A percentile compares a stretch with the other conserved stretches of the same genome.
These are phyloP conservation scores for Sporothrix pseudoabietina DNA, from an alignment of 2,329 filamentous ascomycete species.

Conservation along the genomic window DNA sequence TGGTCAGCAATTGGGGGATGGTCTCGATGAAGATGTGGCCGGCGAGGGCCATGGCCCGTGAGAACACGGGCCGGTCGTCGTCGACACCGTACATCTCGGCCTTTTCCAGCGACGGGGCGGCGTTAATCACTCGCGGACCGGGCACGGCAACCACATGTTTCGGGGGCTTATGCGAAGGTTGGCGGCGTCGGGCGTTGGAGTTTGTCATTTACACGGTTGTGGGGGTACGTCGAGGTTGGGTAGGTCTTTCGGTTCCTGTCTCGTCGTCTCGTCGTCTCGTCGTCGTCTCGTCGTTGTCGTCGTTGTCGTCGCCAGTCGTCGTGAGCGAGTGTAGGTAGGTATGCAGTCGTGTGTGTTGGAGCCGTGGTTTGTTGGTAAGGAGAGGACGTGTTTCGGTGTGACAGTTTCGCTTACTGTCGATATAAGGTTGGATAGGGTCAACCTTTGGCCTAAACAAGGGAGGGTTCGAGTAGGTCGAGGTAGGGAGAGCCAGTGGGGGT, in stretches of 20 bases:
- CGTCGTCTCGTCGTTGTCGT: neutral
- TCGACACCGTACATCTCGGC: slow-evolving; percentile 58
- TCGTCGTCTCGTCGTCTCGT: neutral
- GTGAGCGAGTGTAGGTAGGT: neutral
- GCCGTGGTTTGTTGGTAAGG: neutral
- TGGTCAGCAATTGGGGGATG: slow-evolving; percentile 64
- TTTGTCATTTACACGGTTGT: slow-evolving; percentile 47
- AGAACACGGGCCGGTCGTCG: slow-evolving; percentile 54
- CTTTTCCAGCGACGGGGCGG: slow-evolving; percentile 56
- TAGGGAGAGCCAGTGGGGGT: neutral
- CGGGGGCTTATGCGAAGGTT: slow-evolving; percentile 50
- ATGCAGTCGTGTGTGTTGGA: neutral
- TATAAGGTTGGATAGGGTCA: neutral
- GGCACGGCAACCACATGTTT: slow-evolving; percentile 43
- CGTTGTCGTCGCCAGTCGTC: neutral
- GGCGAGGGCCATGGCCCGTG: slow-evolving; percentile 54
- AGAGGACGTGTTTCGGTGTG: neutral
- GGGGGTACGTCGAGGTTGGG: neutral
- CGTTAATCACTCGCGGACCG: slow-evolving; percentile 57
- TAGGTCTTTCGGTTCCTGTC: neutral
- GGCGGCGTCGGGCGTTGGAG: slow-evolving; percentile 49
- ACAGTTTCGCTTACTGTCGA: neutral
- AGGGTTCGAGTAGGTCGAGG: neutral
- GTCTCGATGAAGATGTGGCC: slow-evolving; percentile 59
- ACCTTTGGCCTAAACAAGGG: neutral